A percentile compares a stretch with the other conserved stretches of the same genome.
phyloP scores from a whole-genome alignment of 2,329 filamentous ascomycete species.

The Aaosphaeria pasadenensis region DNA sequence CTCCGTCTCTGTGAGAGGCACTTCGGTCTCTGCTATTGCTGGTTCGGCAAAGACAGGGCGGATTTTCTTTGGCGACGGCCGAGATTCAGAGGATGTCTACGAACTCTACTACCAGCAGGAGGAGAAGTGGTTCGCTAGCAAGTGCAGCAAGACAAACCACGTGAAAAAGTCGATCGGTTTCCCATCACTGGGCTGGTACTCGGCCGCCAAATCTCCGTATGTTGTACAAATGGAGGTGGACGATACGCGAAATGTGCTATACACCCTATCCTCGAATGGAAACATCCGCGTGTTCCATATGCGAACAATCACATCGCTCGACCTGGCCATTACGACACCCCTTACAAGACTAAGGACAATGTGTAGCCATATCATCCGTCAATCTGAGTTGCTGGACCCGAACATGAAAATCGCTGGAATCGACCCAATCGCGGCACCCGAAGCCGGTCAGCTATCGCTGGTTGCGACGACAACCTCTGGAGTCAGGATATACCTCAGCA shows the following conservation, averaged over 20 bases:
- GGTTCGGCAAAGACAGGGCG: conserved; percentile 76
- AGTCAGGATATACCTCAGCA: conserved; percentile 87
- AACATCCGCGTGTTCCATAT: conserved; percentile 92
- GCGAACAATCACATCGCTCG: conserved; percentile 56
- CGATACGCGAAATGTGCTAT: conserved; percentile 82
- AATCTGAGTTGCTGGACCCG: conserved; percentile 63
- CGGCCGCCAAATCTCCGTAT: conserved; percentile 50
- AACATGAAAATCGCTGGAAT: conserved; percentile 77
- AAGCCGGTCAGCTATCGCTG: conserved; percentile 80
- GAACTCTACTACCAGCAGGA: conserved; percentile 96
- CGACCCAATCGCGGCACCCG: conserved; percentile 74
- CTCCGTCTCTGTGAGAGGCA: conserved; percentile 71
- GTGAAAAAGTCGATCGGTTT: conserved; percentile 69
- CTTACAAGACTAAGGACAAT: conserved; percentile 58
- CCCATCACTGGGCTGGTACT: conserved; percentile 38
- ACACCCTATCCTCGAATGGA: conserved; percentile 83
- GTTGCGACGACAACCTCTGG: conserved; percentile 90
- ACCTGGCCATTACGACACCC: conserved; percentile 55
- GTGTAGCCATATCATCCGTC: conserved; percentile 79
- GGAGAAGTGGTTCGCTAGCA: conserved; percentile 91
- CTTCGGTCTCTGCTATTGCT: conserved; percentile 73
- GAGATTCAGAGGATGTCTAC: conserved; percentile 79
- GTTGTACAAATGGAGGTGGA: conserved; percentile 82
- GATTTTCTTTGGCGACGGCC: conserved; percentile 81
- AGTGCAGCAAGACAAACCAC: conserved; percentile 86